A percentile compares a stretch with the other conserved stretches of the same genome.
Evolutionary conservation across 108 stramenopile genomes (phyloP).

Genomic region (Cyclotella cryptica): DNA sequence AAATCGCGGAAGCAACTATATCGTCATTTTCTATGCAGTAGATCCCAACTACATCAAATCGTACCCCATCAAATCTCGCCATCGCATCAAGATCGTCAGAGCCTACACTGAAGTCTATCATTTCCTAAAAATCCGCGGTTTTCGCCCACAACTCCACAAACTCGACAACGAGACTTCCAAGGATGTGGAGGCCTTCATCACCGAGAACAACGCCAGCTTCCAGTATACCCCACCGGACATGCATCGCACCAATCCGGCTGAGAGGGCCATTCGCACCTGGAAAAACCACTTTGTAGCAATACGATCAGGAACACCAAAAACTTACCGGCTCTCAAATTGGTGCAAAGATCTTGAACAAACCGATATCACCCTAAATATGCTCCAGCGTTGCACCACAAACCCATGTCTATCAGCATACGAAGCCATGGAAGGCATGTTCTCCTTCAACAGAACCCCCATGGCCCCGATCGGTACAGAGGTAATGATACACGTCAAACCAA

Average conservation of each 20-base stretch:
- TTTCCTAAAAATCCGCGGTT: neutral
- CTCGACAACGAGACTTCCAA: neutral
- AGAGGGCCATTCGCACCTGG: neutral
- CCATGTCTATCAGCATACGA: neutral
- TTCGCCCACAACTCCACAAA: neutral
- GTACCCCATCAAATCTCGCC: too few relatives aligned
- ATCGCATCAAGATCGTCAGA: too few relatives aligned
- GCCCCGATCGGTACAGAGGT: neutral
- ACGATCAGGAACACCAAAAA: neutral
- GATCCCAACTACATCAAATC: too few relatives aligned
- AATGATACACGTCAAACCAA: neutral
- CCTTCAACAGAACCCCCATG: neutral
- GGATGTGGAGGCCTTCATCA: neutral
- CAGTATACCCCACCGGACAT: neutral
- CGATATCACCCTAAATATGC: neutral
- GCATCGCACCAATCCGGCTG: neutral
- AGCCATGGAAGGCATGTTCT: neutral
- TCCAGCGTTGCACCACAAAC: neutral
- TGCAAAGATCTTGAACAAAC: neutral
- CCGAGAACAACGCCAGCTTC: neutral
- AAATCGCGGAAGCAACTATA: too few relatives aligned
- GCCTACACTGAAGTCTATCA: too few relatives aligned
- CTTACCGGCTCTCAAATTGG: neutral
- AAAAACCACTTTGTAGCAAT: conserved; percentile 1
- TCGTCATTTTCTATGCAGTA: too few relatives aligned